Base-by-base conservation (phyloP, 495 filamentous ascomycete species). In the Neurospora sp. region DNA sequence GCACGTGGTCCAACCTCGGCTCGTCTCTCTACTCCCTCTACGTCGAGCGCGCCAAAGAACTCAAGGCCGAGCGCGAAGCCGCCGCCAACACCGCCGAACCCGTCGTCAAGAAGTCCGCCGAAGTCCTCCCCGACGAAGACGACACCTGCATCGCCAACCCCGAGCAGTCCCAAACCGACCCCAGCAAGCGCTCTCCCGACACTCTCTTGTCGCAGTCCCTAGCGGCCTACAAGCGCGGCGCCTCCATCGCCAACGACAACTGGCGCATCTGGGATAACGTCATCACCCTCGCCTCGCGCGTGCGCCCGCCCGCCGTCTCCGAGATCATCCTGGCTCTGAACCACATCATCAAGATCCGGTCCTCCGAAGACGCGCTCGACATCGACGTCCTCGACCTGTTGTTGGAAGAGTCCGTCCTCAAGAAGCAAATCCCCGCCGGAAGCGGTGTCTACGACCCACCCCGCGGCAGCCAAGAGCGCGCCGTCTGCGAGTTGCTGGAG, bases 201-300 rank as follows among this genome's bases (percentile, higher is more conserved):
- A 88, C 87, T 46, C 87, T 91, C 72, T 87, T 91, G 9, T 83
- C 84, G 5, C 91, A 95, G 74, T 92, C 96, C 16, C 89, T 98
- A 3, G 80, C 85, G 12, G 95, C 96, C 1, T 91, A 97, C 78
- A 94, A 94, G 76, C 89, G 91, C 70, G 96, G 94, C 42, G 93
- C 93, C 3, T 83, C 86, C 16, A 87, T 96, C 31, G 94, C 96
- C 41, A 86, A 92, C 79, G 90, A 92, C 73, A 92, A 94, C 82
- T 91, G 89, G 86, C 88, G 93, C 73, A 97, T 99, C 75, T 98
- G 94, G 94, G 93, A 97, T 74, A 99, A 99, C 78, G 88, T 97
- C 16, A 87, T 98, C 68, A 93, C 91, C 3, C 90, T 99, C 46
- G 91, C 92, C 0, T 88, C 92, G 5, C 91, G 93, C 10, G 84